Evolutionary conservation across 129 eudicot species (phyloP).

Genomic region (Helichrysum umbraculigerum): DNA sequence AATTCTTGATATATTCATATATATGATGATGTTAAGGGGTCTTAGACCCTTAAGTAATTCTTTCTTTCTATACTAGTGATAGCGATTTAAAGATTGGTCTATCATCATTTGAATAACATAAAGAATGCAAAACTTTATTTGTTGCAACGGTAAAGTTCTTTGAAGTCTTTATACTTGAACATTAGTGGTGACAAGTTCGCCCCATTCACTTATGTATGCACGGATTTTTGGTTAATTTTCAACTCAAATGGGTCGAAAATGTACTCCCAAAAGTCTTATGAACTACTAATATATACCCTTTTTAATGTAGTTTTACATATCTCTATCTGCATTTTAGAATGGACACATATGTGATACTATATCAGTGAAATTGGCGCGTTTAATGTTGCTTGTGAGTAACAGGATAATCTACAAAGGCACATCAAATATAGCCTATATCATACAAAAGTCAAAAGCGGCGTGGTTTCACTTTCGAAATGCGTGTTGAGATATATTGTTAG

Average conservation of each 20-base stretch:
- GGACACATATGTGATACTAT: too few species aligned
- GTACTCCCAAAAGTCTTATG: too few species aligned
- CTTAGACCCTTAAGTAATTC: constrained; percentile 16
- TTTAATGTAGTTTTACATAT: too few species aligned
- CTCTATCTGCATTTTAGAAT: too few species aligned
- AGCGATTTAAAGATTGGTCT: neutral
- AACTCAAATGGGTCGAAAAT: neutral
- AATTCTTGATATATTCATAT: neutral
- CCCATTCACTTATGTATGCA: neutral
- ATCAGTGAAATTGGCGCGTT: too few species aligned
- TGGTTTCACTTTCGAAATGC: too few species aligned
- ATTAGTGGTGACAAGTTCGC: neutral
- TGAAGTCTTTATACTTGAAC: neutral
- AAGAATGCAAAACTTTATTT: constrained; percentile 5
- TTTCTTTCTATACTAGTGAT: neutral
- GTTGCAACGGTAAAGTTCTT: neutral
- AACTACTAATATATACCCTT: too few species aligned
- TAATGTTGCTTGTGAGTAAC: too few species aligned
- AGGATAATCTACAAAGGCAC: too few species aligned
- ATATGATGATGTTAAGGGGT: neutral
- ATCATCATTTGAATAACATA: neutral
- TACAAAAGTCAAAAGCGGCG: too few species aligned
- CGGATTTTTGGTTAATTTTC: neutral
- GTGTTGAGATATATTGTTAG: too few species aligned
- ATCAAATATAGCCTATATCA: too few species aligned